Evolutionary conservation across 495 filamentous ascomycete species (phyloP).

Genomic region (Annulohypoxylon moriforme): DNA sequence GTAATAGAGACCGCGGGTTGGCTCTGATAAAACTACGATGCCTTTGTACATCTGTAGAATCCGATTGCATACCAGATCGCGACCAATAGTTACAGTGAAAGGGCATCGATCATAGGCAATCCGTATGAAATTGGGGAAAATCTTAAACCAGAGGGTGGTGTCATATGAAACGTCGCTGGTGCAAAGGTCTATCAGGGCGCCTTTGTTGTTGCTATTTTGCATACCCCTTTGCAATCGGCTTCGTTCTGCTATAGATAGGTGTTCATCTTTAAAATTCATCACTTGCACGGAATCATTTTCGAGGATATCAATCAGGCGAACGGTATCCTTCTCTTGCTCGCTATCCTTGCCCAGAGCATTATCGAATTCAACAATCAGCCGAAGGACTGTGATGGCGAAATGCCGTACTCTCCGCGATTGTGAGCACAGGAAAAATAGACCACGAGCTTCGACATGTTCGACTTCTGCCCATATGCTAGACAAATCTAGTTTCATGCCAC

Average conservation of each 20-base stretch:
- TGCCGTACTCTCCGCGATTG: slow-evolving; percentile 89
- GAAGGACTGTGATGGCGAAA: slow-evolving; percentile 91
- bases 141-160: slow-evolving; percentile 94
- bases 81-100: slow-evolving; percentile 86
- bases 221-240: slow-evolving; percentile 93
- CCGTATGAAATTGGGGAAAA: slow-evolving; percentile 94
- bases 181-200: slow-evolving; percentile 91
- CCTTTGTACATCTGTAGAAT: slow-evolving; percentile 91
- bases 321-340: slow-evolving; percentile 65
- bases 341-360: slow-evolving; percentile 77
- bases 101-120: slow-evolving; percentile 92
- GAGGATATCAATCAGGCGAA: slow-evolving; percentile 87
- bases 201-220: slow-evolving; percentile 82
- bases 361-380: slow-evolving; percentile 94
- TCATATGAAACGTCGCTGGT: slow-evolving; percentile 96
- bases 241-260: slow-evolving; percentile 89
- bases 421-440: slow-evolving; percentile 97
- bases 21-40: slow-evolving; percentile 81
- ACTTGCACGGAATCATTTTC: slow-evolving; percentile 90
- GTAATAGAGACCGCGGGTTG: slow-evolving; percentile 69
- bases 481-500: slow-evolving; percentile 81
- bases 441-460: slow-evolving; percentile 96
- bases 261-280: slow-evolving; percentile 91
- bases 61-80: slow-evolving; percentile 91
- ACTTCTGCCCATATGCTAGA: slow-evolving; percentile 90